These are phyloP conservation scores for Danielozyma ontarioensis DNA, from an alignment of 805 yeast species.

Conservation along the genomic window DNA sequence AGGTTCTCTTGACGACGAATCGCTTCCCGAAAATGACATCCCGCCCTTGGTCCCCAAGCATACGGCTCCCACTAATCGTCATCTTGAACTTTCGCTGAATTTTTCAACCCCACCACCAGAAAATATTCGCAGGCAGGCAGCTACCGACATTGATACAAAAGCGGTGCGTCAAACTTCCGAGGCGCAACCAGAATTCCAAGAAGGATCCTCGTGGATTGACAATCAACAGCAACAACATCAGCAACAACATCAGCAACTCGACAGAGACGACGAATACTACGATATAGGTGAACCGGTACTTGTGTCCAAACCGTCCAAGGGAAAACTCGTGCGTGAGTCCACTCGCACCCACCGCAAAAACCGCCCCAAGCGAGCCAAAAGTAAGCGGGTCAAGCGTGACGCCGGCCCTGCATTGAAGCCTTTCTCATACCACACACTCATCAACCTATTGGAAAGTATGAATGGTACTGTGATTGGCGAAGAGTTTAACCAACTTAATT, in stretches of 20 bases:
- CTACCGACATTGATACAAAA: not conserved
- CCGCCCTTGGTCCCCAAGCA: not conserved
- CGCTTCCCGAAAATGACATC: too few relatives aligned
- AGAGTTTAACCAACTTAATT: constrained; percentile 68
- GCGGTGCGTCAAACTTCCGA: too few relatives aligned
- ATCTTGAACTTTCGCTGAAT: too few relatives aligned
- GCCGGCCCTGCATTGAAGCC: constrained; percentile 22
- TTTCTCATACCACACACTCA: constrained; percentile 40
- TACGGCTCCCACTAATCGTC: not conserved
- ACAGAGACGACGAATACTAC: constrained; percentile 25
- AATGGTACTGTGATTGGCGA: constrained; percentile 61
- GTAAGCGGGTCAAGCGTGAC: constrained; percentile 9
- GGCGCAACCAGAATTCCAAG: too few relatives aligned
- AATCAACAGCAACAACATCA: not conserved
- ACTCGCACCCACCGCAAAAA: constrained; percentile 10
- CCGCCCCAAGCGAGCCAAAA: constrained; percentile 14
- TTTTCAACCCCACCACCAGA: too few relatives aligned
- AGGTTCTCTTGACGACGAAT: too few relatives aligned
- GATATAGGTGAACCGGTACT: constrained; percentile 34
- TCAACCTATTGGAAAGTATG: constrained; percentile 49
- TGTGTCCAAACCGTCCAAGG: constrained; percentile 24
- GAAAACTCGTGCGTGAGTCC: constrained; percentile 30
- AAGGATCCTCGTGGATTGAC: not conserved
- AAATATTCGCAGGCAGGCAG: not conserved
- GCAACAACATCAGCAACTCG: not conserved